phyloP scores from a whole-genome alignment of 441 rosid species.

The Bocquillonia castaneifolia region DNA sequence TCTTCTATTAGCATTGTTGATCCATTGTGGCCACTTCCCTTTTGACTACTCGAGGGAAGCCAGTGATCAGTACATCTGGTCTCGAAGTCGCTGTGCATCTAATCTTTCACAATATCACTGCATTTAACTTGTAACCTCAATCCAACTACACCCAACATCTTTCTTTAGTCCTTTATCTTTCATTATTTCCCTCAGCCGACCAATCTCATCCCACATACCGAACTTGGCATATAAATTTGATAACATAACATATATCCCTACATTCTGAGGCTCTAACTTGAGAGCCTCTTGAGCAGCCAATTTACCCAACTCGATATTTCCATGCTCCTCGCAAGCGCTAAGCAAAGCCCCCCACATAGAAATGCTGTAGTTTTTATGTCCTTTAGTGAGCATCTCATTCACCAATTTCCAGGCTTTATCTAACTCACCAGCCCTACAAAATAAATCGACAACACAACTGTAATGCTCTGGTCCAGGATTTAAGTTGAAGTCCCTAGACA shows the following conservation, averaged over 20 bases:
- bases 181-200: constrained; percentile 34
- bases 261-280: constrained; percentile 44
- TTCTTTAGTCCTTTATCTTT: constrained; percentile 39
- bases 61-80: neutral
- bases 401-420: constrained; percentile 44
- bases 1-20: neutral
- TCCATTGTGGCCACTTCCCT: neutral
- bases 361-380: constrained; percentile 26
- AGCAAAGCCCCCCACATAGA: constrained; percentile 58
- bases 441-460: constrained; percentile 50
- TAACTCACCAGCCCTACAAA: constrained; percentile 49
- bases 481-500: constrained; percentile 33
- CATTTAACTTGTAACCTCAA: constrained; percentile 32
- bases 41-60: neutral
- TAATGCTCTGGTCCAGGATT: constrained; percentile 45
- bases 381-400: constrained; percentile 34
- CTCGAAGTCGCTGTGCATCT: too few species aligned
- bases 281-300: constrained; percentile 51
- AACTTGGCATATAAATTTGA: constrained; percentile 50
- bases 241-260: constrained; percentile 40
- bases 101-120: neutral
- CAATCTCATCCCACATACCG: constrained; percentile 52
- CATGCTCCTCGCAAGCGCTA: constrained; percentile 37
- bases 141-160: constrained; percentile 50
- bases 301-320: constrained; percentile 42